Evolutionary conservation across 2,329 filamentous ascomycete species (phyloP), one percentile per base, ranked within the genome.

Genomic region (Ascochyta lentis): DNA sequence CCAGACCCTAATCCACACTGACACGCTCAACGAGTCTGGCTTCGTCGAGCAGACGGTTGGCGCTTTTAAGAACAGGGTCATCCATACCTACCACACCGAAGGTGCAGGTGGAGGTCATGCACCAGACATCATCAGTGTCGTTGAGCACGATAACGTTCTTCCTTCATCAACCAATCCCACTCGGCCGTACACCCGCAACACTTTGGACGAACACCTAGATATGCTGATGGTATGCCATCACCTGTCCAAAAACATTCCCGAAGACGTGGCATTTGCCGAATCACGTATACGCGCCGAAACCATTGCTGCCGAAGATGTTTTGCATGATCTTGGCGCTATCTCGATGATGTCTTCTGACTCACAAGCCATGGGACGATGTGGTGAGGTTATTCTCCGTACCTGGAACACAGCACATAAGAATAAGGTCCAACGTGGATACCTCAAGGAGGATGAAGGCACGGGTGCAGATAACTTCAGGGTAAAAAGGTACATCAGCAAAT

Each of bases 171-270:
- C 94, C 0, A 98, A 96, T 74, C 94, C 94, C 0, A 98, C 94
- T 1, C 83, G 93, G 2, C 94, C 94, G 0, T 97, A 88, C 76
- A 98, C 94, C 1, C 82, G 84, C 63, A 97, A 98, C 79, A 98
- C 94, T 0, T 84, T 98, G 0, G 94, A 97, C 71, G 94, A 98
- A 77, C 94, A 98, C 77, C 85, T 97, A 13, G 94, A 98, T 79
- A 98, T 98, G 94, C 81, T 97, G 42, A 97, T 97, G 94, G 92
- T 96, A 34, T 98, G 94, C 80, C 94, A 98, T 76, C 94, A 98
- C 71, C 81, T 98, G 9, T 92, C 88, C 48, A 91, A 91, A 76
- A 88, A 96, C 76, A 97, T 97, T 56, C 91, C 93, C 54, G 94
- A 98, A 78, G 94, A 98, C 73, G 89, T 98, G 13, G 92, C 93